Base-by-base conservation (phyloP, 768 basidiomycete species). In the Phanerodontia chrysosporium region DNA sequence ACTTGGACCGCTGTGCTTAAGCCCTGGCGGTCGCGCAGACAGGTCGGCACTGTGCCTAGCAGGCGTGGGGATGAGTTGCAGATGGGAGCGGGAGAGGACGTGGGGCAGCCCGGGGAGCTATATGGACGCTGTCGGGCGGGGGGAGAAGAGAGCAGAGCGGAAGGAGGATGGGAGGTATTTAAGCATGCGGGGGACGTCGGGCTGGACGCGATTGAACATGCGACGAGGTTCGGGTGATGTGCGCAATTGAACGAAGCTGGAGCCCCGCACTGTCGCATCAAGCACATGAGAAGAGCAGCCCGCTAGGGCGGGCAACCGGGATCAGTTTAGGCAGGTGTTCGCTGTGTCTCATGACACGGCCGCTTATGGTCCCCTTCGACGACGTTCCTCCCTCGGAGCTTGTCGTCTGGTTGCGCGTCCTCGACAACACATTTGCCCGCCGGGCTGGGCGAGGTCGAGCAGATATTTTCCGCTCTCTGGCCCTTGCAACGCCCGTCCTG, bases 181-280 rank as follows among this genome's bases (percentile, higher is more conserved):
- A 53, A 24, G 25, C 53, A 44, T 55, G 39, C 35, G 24, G 36
- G 3, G 22, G 24, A 44, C 13, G 21, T 8, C 12, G n/a, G 42
- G 24, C 25, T 21, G 25, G 55, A 45, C 3, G 44, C 9, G 55
- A 46, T 45, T 18, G 35, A 42, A 25, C 22, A 30, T 56, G 55
- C 25, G 55, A 56, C 35, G 28, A 30, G 42, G 52, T n/a, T 30
- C 55, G 55, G 55, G 55, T 45, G 44, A 56, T 56, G 21, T 32
- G 44, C 55, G 55, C 45, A 56, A 56, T 56, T 28, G 45, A 56
- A 24, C 42, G 45, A 18, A 44, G 55, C 27, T 30, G 55, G 44
- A 21, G 42, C 39, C 21, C 55, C 28, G 29, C 30, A 39, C 27
- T 18, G 53, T 25, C 44, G 55, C 55, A 56, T 56, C 55, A 56